Evolutionary conservation across 106 monocot genomes (phyloP), one percentile per base, ranked within the genome.

Genomic region (Acorus calamus): DNA sequence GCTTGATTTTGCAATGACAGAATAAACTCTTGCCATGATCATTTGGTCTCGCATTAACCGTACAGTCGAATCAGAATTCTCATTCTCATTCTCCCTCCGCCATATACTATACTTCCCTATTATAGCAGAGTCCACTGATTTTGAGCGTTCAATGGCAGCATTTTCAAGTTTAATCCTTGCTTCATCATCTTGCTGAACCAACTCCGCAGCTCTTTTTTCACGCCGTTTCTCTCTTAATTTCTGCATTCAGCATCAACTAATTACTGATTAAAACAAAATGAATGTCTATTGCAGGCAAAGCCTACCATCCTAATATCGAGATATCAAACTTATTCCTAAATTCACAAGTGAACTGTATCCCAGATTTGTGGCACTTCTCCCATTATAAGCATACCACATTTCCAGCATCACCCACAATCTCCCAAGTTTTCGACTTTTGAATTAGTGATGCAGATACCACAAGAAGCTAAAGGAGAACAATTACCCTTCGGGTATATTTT

Each of bases 61-160:
- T 58, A 87, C 83, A 28, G 74, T 87, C 51, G 80, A 65, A 71
- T 87, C 83, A 51, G 80, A 74, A 56, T 83, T 83, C 11, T 80
- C 83, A 60, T 80, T 87, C 28, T 87, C 87, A 69, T 79, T 79
- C 12, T 87, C 87, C 73, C 71, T 63, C 69, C 87, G 77, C 87
- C 87, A 87, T 52, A 87, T 68, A 61, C 77, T 83, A 71, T 87
- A 87, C 66, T 87, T 87, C 63, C 87, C 83, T 42, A 87, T 66
- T 4, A 87, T 74, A 14, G 87, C 78, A 65, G 87, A 87, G 61
- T 87, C 80, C 12, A 87, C 87, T 41, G 77, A 83, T 72, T 83
- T 87, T 46, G 87, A 83, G 47, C 65, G 83, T 11, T 83, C 83
- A 69, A 87, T 80, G 41, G 77, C 80, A 69, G 83, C 83, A 77